Evolutionary conservation across 768 basidiomycete species (phyloP), one percentile per base, ranked within the genome.

Genomic region (Brasilioporus rufonigricans): DNA sequence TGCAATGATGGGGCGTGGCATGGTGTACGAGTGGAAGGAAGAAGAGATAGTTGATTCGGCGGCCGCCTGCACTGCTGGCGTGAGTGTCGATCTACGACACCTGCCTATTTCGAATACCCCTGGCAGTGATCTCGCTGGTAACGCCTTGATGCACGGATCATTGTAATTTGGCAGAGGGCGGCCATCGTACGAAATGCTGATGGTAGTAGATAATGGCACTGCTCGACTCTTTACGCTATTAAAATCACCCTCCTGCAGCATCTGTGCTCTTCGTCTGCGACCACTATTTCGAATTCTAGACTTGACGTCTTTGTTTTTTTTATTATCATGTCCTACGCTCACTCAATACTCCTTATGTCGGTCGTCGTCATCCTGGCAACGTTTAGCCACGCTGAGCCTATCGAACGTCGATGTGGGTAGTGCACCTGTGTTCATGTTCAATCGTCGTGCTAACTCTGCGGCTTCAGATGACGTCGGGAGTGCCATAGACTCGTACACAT

Each of bases 1-100:
- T 11, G 95, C 87, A 71, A 99, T 93, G 75, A 98, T 98, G 14
- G 92, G 85, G 62, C 81, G 84, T 61, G 86, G 89, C 93, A 95
- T 95, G 50, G 45, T 51, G 56, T 55, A 36, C 13, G 50, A 50
- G 41, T 50, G 50, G 52, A 46, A 47, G 21, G n/a, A 48, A 38
- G 50, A 11, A 61, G 44, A 54, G 39, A 38, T 38, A 19, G 19
- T 39, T 33, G 51, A 54, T 44, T 12, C 35, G 49, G 51, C 35
- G 49, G 51, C 29, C 31, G 45, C 53, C 12, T 33, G 33, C 33
- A 12, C 33, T 5, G 18, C 45, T 24, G 33, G 57, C 36, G 61
- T 52, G 55, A 44, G 48, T 33, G 46, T 44, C 40, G 48, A 59
- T 63, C 70, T 59, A 68, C 58, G 62, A 57, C 50, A 65, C 67